These are phyloP conservation scores for Ophiostoma novo-ulmi DNA, from an alignment of 2,329 filamentous ascomycete species.

Conservation along the genomic window DNA sequence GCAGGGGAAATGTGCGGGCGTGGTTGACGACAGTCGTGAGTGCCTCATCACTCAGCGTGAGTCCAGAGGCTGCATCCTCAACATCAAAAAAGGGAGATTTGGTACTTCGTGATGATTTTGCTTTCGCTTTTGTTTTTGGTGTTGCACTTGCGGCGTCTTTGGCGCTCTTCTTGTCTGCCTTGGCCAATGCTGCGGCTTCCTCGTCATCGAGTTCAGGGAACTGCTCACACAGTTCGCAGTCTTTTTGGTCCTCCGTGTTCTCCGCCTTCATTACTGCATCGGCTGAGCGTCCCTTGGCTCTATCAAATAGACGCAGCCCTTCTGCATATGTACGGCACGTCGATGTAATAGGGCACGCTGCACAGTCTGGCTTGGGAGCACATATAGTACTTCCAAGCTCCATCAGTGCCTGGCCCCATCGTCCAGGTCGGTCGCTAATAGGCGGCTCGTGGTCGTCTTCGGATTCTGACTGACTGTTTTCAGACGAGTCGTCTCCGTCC, in stretches of 20 bases:
- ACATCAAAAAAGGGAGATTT: constrained; percentile 36
- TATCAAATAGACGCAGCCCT: constrained; percentile 35
- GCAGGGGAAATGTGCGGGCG: constrained; percentile 49
- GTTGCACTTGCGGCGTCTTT: constrained; percentile 1
- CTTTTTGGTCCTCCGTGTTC: constrained; percentile 39
- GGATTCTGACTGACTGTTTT: constrained; percentile 4
- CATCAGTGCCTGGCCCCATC: constrained; percentile 62
- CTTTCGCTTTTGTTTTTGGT: not conserved
- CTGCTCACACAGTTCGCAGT: constrained; percentile 45
- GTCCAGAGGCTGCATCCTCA: constrained; percentile 19
- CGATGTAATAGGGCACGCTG: constrained; percentile 45
- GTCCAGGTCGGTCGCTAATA: constrained; percentile 49
- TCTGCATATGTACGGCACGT: constrained; percentile 51
- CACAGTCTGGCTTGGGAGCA: constrained; percentile 54
- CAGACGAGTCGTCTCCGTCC: constrained; percentile 31
- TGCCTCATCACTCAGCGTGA: constrained; percentile 3
- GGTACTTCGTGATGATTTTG: constrained; percentile 17
- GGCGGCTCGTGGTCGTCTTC: constrained; percentile 23
- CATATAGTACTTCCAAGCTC: constrained; percentile 60
- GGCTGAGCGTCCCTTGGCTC: not conserved
- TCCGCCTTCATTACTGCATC: not conserved
- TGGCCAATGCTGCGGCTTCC: constrained; percentile 24
- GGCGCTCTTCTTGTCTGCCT: constrained; percentile 9
- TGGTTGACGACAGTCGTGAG: constrained; percentile 39
- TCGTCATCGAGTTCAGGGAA: constrained; percentile 38